Evolutionary conservation across 306 rosid genomes (phyloP).

Genomic region (Citrullus amarus): DNA sequence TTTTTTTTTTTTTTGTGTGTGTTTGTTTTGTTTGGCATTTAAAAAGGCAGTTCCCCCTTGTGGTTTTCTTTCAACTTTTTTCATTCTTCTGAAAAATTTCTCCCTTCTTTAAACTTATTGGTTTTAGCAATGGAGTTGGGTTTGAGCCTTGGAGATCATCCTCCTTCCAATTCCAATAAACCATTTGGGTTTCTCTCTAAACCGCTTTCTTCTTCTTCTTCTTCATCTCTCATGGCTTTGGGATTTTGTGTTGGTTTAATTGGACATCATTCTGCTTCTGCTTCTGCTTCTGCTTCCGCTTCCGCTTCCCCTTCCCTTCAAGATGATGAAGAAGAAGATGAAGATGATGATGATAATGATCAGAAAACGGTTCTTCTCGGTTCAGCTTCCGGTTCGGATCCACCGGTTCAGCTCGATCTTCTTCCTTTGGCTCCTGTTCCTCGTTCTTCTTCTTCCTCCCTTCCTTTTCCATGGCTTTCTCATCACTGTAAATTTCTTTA

Average conservation of each 20-base stretch:
- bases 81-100: background rate
- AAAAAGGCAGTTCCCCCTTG: background rate
- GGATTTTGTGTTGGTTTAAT: conserved; percentile 35
- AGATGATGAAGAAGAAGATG: background rate
- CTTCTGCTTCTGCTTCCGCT: background rate
- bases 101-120: background rate
- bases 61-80: background rate
- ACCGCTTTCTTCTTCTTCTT: background rate
- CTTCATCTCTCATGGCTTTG: conserved; percentile 12
- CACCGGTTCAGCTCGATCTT: conserved; percentile 75
- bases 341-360: conserved; percentile 2
- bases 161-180: conserved; percentile 18
- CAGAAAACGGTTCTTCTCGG: conserved; percentile 9
- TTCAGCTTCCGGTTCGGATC: conserved; percentile 60
- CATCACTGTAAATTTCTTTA: conserved; percentile 33
- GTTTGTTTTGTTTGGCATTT: conserved; percentile 2
- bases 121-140: conserved; percentile 53
- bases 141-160: conserved; percentile 58
- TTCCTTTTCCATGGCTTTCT: conserved; percentile 58
- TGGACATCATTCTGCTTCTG: background rate
- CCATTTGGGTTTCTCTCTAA: conserved; percentile 40
- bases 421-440: conserved; percentile 66
- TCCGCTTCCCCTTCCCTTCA: background rate
- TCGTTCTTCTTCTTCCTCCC: conserved; percentile 25
- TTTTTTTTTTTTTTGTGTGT: background rate